phyloP scores from a whole-genome alignment of 163 green algal species.

The Coccomyxa subellipsoidea region DNA sequence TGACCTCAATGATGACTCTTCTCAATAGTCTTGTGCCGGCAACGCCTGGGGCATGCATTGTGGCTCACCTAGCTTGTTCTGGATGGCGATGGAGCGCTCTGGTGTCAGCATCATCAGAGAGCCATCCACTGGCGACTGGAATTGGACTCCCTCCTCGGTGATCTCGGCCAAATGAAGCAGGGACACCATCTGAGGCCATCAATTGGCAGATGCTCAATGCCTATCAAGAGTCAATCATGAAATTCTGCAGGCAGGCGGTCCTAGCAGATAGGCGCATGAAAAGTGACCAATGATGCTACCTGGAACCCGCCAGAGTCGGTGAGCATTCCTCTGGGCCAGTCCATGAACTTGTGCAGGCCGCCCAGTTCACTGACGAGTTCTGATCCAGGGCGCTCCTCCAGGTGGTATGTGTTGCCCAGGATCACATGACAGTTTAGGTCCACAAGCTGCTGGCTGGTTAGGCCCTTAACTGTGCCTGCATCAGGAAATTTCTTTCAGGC shows the following conservation, averaged over 20 bases:
- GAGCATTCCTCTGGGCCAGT: constrained; percentile 86
- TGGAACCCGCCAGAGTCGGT: constrained; percentile 91
- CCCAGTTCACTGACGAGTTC: constrained; percentile 78
- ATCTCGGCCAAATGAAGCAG: constrained; percentile 92
- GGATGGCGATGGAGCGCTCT: constrained; percentile 85
- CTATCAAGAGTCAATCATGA: too few relatives aligned
- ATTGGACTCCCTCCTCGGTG: constrained; percentile 89
- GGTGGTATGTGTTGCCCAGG: constrained; percentile 98
- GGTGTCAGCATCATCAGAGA: constrained; percentile 89
- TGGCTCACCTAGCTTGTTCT: constrained; percentile 65
- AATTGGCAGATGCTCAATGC: too few relatives aligned
- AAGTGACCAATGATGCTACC: constrained; percentile 19
- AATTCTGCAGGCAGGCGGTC: too few relatives aligned
- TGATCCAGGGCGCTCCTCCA: constrained; percentile 75
- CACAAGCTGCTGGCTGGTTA: constrained; percentile 78
- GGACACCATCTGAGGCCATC: constrained; percentile 84
- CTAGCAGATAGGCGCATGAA: background rate
- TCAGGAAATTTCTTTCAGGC: background rate
- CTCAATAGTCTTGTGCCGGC: background rate
- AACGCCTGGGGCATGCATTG: background rate
- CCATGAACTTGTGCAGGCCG: constrained; percentile 91
- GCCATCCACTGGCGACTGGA: constrained; percentile 86
- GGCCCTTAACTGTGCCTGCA: constrained; percentile 81
- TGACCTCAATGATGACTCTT: too few relatives aligned
- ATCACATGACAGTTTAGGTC: constrained; percentile 89